These are phyloP conservation scores for Voacanga thouarsii DNA, from an alignment of 257 asterid genomes.

Conservation along the genomic window DNA sequence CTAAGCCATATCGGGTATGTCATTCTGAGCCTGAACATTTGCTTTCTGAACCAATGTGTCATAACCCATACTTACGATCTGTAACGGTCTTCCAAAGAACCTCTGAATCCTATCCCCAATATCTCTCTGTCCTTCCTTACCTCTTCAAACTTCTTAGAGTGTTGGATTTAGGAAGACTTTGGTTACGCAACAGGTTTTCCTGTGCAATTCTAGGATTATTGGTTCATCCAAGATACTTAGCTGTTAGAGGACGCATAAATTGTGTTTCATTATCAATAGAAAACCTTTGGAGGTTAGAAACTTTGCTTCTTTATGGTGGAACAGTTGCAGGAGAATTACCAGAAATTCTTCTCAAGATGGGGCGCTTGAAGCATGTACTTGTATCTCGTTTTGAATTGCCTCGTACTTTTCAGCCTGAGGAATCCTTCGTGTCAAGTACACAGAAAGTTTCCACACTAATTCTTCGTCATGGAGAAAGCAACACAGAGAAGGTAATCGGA, in stretches of 20 bases:
- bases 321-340: background rate
- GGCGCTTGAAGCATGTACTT: background rate
- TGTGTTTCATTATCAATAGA: background rate
- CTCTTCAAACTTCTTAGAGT: slow-evolving; percentile 10
- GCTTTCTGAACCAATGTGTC: background rate
- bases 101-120: no score
- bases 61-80: background rate
- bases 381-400: background rate
- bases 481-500: background rate
- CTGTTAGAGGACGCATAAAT: background rate
- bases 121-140: background rate
- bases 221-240: slow-evolving; percentile 17
- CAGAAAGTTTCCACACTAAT: background rate
- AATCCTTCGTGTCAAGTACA: background rate
- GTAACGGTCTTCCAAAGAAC: background rate
- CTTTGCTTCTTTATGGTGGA: background rate
- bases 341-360: background rate
- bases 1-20: background rate
- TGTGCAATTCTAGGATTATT: background rate
- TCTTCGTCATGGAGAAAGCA: background rate
- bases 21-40: background rate
- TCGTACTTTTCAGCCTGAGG: background rate
- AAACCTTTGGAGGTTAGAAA: slow-evolving; percentile 1
- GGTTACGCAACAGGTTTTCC: background rate
- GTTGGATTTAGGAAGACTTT: slow-evolving; percentile 12